These are phyloP conservation scores for Borovskyia barvae DNA, from an alignment of 208 protist species.

Conservation along the genomic window DNA sequence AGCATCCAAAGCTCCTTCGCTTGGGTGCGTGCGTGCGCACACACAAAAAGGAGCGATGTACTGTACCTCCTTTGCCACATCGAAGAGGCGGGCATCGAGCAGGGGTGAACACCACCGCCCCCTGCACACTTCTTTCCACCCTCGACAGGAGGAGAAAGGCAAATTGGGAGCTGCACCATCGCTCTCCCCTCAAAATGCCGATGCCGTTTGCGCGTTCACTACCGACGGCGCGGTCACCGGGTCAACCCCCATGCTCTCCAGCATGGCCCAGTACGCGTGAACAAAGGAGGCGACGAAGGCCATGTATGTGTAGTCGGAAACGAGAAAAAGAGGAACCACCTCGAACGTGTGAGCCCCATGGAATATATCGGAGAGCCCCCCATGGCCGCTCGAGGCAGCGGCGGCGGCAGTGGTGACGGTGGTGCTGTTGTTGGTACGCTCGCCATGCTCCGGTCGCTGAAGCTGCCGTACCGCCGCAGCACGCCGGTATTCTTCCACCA, in stretches of 20 bases:
- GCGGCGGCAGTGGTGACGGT: neutral
- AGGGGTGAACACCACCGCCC: too few relatives aligned
- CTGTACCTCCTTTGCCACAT: too few relatives aligned
- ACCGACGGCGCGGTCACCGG: slow-evolving; percentile 17
- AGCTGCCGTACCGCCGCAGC: slow-evolving; percentile 23
- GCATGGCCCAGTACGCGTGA: slow-evolving; percentile 54
- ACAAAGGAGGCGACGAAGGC: slow-evolving; percentile 51
- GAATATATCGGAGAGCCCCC: too few relatives aligned
- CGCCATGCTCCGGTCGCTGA: slow-evolving; percentile 1
- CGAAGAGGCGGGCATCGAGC: too few relatives aligned
- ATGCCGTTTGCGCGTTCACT: too few relatives aligned
- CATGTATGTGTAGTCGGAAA: slow-evolving; percentile 38
- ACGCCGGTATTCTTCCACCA: slow-evolving; percentile 33
- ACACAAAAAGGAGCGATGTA: too few relatives aligned
- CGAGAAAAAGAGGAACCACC: slow-evolving; percentile 41
- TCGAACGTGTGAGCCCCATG: slow-evolving; percentile 16
- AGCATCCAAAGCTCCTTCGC: too few relatives aligned
- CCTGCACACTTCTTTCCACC: too few relatives aligned
- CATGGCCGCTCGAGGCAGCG: neutral
- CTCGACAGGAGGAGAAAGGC: too few relatives aligned
- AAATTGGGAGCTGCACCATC: too few relatives aligned
- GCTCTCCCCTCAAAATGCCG: too few relatives aligned
- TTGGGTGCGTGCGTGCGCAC: too few relatives aligned
- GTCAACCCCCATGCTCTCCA: slow-evolving; percentile 43
- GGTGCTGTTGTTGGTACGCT: neutral